Evolutionary conservation across 306 rosid genomes (phyloP).

Genomic region (Dryas octopetala): DNA sequence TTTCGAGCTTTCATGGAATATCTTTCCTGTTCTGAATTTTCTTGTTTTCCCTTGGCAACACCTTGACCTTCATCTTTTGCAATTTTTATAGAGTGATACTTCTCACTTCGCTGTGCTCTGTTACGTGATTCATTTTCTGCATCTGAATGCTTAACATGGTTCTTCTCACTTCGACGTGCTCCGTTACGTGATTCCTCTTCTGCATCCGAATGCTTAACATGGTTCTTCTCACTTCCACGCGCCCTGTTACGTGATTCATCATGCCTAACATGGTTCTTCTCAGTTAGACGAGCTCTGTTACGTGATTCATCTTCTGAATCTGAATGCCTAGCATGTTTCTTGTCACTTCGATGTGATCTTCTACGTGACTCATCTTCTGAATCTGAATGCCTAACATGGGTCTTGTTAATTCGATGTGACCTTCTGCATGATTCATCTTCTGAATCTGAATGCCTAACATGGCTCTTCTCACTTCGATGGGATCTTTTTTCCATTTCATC

Average conservation of each 20-base stretch:
- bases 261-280: neutral
- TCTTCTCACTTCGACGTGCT: neutral
- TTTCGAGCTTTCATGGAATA: constrained; percentile 36
- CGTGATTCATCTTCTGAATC: neutral
- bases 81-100: constrained; percentile 11
- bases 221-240: neutral
- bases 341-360: neutral
- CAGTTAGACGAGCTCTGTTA: neutral
- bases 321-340: neutral
- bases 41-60: constrained; percentile 39
- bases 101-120: constrained; percentile 16
- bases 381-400: neutral
- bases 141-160: constrained; percentile 26
- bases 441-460: neutral
- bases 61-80: constrained; percentile 29
- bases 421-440: neutral
- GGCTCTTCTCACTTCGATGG: constrained; percentile 1
- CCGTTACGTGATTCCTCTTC: neutral
- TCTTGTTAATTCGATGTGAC: neutral
- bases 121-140: constrained; percentile 23
- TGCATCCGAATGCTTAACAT: neutral
- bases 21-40: constrained; percentile 43
- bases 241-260: neutral
- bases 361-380: neutral
- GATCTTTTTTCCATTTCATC: neutral